Evolutionary conservation across 768 basidiomycete genomes (phyloP).

Genomic region (Glaciozyma antarctica): DNA sequence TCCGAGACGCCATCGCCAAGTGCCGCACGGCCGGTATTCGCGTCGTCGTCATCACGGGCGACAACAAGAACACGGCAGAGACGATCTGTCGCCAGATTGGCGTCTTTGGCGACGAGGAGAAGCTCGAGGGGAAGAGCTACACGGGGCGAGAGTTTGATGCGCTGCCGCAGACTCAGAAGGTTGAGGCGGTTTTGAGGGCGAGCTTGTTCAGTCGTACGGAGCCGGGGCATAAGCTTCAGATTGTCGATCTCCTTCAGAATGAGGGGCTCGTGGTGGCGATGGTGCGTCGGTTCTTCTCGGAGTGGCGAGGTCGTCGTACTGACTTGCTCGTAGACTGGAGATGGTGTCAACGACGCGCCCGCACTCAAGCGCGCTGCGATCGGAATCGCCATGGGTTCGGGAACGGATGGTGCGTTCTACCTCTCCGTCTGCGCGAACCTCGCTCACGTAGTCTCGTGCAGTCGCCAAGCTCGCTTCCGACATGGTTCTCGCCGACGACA

Average conservation of each 20-base stretch:
- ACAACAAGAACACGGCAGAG: constrained; percentile 96
- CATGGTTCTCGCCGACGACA: constrained; percentile 94
- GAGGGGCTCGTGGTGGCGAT: constrained; percentile 91
- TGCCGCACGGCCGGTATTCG: constrained; percentile 88
- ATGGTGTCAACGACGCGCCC: constrained; percentile 97
- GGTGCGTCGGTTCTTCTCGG: constrained; percentile 45
- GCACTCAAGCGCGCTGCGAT: constrained; percentile 95
- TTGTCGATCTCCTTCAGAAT: constrained; percentile 86
- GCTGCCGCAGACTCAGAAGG: constrained; percentile 67
- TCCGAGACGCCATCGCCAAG: constrained; percentile 70
- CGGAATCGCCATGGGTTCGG: constrained; percentile 97
- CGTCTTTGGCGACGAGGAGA: constrained; percentile 76
- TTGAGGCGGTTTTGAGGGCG: constrained; percentile 75
- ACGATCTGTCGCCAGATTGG: constrained; percentile 94
- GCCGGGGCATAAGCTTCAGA: constrained; percentile 84
- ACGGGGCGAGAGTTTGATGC: constrained; percentile 86
- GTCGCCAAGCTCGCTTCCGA: constrained; percentile 96
- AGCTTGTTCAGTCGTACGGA: constrained; percentile 88
- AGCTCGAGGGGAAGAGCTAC: constrained; percentile 87
- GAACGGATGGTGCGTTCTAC: constrained; percentile 58
- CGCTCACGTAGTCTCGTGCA: not conserved
- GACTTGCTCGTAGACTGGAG: constrained; percentile 58
- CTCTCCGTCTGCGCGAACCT: not conserved
- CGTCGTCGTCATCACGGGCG: constrained; percentile 94
- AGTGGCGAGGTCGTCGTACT: not conserved